Evolutionary conservation across 2,329 filamentous ascomycete genomes (phyloP).

Genomic region (Botrytis deweyae): DNA sequence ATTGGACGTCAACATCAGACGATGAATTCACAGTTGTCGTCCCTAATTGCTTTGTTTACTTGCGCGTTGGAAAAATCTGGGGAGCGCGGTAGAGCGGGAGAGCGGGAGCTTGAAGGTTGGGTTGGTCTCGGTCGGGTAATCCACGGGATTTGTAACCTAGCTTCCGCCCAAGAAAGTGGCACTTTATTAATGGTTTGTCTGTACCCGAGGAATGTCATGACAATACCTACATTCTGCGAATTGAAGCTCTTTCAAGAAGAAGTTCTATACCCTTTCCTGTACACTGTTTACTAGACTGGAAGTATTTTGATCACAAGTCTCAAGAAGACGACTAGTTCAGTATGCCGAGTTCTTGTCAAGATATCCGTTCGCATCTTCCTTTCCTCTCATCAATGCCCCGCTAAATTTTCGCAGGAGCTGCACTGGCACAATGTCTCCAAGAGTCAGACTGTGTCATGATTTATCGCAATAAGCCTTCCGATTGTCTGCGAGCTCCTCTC

Average conservation of each 20-base stretch:
- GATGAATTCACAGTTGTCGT: background rate
- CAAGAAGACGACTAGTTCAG: background rate
- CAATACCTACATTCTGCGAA: background rate
- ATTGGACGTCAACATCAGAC: background rate
- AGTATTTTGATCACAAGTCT: background rate
- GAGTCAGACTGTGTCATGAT: constrained; percentile 96
- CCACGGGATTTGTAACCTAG: background rate
- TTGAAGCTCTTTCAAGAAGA: background rate
- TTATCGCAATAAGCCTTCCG: constrained; percentile 78
- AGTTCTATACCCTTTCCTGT: background rate
- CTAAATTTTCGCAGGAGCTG: constrained; percentile 63
- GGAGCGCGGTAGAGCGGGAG: background rate
- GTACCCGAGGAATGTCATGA: background rate
- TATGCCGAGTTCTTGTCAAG: constrained; percentile 96
- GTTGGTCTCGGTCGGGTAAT: constrained; percentile 1
- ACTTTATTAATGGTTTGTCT: background rate
- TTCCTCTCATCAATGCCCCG: constrained; percentile 12
- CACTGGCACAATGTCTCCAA: constrained; percentile 91
- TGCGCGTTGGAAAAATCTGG: constrained; percentile 2
- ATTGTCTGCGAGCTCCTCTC: constrained; percentile 83
- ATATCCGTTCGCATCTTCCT: constrained; percentile 66
- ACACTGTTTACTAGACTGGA: background rate
- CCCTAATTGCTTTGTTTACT: background rate
- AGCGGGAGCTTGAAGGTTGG: background rate
- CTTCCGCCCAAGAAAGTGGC: background rate